phyloP scores from a whole-genome alignment of 495 filamentous ascomycete species.

The Talaromyces liani region DNA sequence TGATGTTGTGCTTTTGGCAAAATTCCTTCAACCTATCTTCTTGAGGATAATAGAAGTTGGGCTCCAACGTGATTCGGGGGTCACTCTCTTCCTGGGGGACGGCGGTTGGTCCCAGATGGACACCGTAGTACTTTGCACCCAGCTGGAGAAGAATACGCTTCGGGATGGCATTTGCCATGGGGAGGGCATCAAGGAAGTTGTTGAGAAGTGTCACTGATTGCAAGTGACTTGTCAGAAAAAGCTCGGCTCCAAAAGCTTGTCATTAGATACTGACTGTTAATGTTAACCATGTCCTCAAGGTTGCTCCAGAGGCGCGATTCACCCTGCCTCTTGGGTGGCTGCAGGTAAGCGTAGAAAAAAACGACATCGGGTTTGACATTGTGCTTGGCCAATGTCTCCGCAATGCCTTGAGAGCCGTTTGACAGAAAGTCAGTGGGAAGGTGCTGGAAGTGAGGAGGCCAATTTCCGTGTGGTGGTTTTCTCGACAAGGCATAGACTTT shows the following conservation, averaged over 20 bases:
- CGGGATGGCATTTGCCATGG: conserved; percentile 26
- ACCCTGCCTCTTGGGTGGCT: conserved; percentile 28
- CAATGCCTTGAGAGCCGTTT: too few species aligned
- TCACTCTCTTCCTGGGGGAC: conserved; percentile 34
- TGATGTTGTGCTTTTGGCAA: conserved; percentile 18
- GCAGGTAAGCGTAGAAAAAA: conserved; percentile 48
- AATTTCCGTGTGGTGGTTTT: conserved; percentile 24
- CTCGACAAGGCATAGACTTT: conserved; percentile 42
- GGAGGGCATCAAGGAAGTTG: conserved; percentile 37
- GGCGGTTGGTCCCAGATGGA: conserved; percentile 38
- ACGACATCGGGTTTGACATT: conserved; percentile 31
- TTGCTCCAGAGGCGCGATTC: conserved; percentile 30
- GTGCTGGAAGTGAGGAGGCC: conserved; percentile 24
- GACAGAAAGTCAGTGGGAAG: conserved; percentile 38
- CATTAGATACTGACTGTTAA: conserved; percentile 25
- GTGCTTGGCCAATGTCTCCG: too few species aligned
- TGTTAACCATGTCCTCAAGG: conserved; percentile 28
- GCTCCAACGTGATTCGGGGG: conserved; percentile 31
- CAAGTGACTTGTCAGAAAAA: conserved; percentile 4
- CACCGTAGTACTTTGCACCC: conserved; percentile 40
- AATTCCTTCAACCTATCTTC: conserved; percentile 35
- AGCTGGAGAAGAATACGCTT: conserved; percentile 47
- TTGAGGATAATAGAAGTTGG: conserved; percentile 49
- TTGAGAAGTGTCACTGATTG: conserved; percentile 22
- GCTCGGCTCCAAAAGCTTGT: background rate